phyloP scores from a whole-genome alignment of 2,329 filamentous ascomycete species.

The Phialocephala sp. region DNA sequence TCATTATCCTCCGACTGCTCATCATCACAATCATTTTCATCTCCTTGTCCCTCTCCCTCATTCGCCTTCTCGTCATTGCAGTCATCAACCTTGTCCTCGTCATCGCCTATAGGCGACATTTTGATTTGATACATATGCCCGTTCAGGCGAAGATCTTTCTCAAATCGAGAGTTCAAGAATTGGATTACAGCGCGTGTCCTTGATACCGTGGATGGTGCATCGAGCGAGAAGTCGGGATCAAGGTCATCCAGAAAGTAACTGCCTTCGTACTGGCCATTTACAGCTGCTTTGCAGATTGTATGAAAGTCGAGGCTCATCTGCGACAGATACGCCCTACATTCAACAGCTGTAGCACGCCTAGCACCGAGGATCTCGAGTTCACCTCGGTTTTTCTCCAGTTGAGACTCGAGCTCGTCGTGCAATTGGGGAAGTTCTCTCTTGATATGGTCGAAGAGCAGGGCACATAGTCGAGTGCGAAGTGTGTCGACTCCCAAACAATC shows the following conservation, averaged over 20 bases:
- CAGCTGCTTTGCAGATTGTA: constrained; percentile 40
- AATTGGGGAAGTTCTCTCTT: constrained; percentile 41
- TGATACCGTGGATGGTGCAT: constrained; percentile 24
- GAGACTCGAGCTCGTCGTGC: constrained; percentile 31
- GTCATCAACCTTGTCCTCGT: not conserved
- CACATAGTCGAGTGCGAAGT: constrained; percentile 35
- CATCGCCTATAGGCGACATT: constrained; percentile 17
- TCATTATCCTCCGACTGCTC: not conserved
- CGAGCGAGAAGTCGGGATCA: constrained; percentile 28
- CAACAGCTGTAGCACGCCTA: constrained; percentile 25
- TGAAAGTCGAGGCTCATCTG: constrained; percentile 41
- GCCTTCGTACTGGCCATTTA: constrained; percentile 44
- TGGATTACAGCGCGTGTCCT: constrained; percentile 43
- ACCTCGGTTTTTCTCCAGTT: constrained; percentile 13
- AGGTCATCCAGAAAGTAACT: constrained; percentile 36
- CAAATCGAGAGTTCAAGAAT: not conserved
- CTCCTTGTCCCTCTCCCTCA: no score
- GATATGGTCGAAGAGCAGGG: constrained; percentile 42
- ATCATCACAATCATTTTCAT: not conserved
- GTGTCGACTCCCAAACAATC: constrained; percentile 38
- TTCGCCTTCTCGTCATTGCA: no score
- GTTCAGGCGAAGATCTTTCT: constrained; percentile 31
- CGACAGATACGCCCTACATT: constrained; percentile 38
- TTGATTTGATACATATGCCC: constrained; percentile 43
- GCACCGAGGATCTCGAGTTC: constrained; percentile 26